These are phyloP conservation scores for Euphrasia arctica DNA, from an alignment of 305 asterid species.

Conservation along the genomic window DNA sequence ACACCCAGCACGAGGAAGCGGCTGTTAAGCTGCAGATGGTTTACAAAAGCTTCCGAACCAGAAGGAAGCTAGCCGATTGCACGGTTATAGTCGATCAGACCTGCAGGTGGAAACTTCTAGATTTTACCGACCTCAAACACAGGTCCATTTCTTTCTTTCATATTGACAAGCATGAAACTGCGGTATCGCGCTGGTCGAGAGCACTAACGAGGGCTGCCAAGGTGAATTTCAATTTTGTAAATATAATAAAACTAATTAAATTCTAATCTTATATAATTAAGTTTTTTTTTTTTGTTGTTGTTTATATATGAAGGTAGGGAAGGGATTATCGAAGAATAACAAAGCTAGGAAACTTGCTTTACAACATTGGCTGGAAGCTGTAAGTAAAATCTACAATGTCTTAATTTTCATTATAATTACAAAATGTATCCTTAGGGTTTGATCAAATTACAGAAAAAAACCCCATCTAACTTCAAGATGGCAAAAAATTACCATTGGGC, in stretches of 20 bases:
- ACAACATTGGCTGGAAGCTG: slow-evolving; percentile 99
- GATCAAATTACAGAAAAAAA: too few species aligned
- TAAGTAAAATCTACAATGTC: slow-evolving; percentile 37
- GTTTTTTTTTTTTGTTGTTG: too few species aligned
- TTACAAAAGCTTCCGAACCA: slow-evolving; percentile 76
- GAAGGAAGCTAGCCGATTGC: slow-evolving; percentile 85
- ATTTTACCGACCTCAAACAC: slow-evolving; percentile 65
- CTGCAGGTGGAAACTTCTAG: slow-evolving; percentile 76
- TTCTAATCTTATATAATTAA: too few species aligned
- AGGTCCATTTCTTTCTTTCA: slow-evolving; percentile 73
- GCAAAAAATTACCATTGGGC: too few species aligned
- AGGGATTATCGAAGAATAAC: slow-evolving; percentile 77
- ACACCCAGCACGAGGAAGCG: slow-evolving; percentile 51
- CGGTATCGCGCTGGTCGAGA: slow-evolving; percentile 77
- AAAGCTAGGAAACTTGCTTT: slow-evolving; percentile 92
- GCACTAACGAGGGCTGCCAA: slow-evolving; percentile 86
- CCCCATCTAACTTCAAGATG: too few species aligned
- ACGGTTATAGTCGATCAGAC: slow-evolving; percentile 79
- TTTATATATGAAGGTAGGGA: slow-evolving; percentile 42
- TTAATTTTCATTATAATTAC: too few species aligned
- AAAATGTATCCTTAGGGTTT: too few species aligned
- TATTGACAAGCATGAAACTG: slow-evolving; percentile 61
- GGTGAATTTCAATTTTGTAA: slow-evolving; percentile 29
- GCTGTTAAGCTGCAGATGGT: slow-evolving; percentile 84
- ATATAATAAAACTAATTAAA: too few species aligned